Conservation (phyloP, 805 yeast species). For the Vanderwaltozyma verrucispora region DNA sequence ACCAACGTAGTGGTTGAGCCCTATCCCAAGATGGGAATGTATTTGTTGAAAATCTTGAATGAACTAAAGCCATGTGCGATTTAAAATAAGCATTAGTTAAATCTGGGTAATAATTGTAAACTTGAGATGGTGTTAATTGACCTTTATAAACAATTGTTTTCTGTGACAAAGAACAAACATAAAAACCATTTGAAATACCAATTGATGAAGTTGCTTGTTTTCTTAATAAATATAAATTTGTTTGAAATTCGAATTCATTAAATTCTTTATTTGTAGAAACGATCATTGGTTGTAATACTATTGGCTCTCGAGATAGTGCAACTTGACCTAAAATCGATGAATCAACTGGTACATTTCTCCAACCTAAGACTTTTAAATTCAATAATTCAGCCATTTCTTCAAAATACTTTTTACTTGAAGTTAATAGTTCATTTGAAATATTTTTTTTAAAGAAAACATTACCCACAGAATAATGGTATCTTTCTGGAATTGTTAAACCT, state of each 20-base stretch:
- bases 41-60: slow-evolving; percentile 94
- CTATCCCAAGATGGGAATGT: slow-evolving; percentile 99
- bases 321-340: slow-evolving; percentile 93
- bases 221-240: slow-evolving; percentile 73
- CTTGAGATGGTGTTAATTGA: slow-evolving; percentile 94
- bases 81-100: slow-evolving; percentile 83
- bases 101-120: slow-evolving; percentile 89
- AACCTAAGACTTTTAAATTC: slow-evolving; percentile 77
- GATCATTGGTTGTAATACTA: slow-evolving; percentile 85
- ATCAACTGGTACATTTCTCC: slow-evolving; percentile 94
- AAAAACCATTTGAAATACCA: slow-evolving; percentile 95
- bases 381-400: slow-evolving; percentile 68
- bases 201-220: slow-evolving; percentile 85
- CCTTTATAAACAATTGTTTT: slow-evolving; percentile 94
- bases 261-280: slow-evolving; percentile 36
- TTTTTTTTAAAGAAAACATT: slow-evolving; percentile 90
- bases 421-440: slow-evolving; percentile 41
- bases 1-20: slow-evolving; percentile 95
- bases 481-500: slow-evolving; percentile 56
- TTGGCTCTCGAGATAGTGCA: slow-evolving; percentile 86
- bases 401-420: slow-evolving; percentile 63
- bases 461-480: slow-evolving; percentile 91
- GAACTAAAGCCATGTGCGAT: slow-evolving; percentile 93
- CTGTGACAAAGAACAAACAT: slow-evolving; percentile 84
- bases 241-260: slow-evolving; percentile 45